Base-by-base conservation (phyloP, 83 land plant species). In the Thuja plicata region DNA sequence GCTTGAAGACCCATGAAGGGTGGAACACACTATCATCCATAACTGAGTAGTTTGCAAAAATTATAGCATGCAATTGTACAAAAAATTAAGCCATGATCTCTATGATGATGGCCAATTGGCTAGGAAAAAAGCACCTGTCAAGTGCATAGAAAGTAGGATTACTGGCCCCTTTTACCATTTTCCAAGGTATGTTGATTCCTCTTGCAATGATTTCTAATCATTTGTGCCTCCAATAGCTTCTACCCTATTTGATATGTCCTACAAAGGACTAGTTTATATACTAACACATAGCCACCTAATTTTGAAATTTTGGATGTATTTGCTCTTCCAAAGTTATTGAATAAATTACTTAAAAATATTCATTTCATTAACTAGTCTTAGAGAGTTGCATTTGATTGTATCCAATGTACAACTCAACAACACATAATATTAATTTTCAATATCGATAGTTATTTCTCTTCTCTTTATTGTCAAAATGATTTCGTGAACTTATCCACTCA, bases 1-100 rank as follows among this genome's bases (percentile, higher is more conserved):
- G 92, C 96, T 19, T 88, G 96, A 43, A 94, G 96, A 2, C 95
- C 96, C 52, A 94, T 94, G 96, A 94, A 94, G 84, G 96, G 95
- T 35, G 96, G 96, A 32, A 94, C 93, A 89, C 89, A 95, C 55
- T 94, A 94, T 79, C 96, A 94, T 85, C 94, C 91, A 19, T 95
- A 94, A 94, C 96, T 96, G 15, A 87, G 89, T 30, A 37, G 80
- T 37, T 37, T 34, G 17, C 40, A 37, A 35, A 15, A 77, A 77
- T 77, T 12, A 35, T 12, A 37, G 80, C 35, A 40, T 77, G 80
- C 80, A 34, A 38, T 74, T 74, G 35, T 77, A 37, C 80, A 13
- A 16, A 77, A 12, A 77, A 77, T 77, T 37, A 2, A 16, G 16
- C 2, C 5, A 13, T 15, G 38, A 77, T 77, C 35, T 37, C 15